Evolutionary conservation across 129 eudicot species (phyloP).

Genomic region (Sambucus nigra): DNA sequence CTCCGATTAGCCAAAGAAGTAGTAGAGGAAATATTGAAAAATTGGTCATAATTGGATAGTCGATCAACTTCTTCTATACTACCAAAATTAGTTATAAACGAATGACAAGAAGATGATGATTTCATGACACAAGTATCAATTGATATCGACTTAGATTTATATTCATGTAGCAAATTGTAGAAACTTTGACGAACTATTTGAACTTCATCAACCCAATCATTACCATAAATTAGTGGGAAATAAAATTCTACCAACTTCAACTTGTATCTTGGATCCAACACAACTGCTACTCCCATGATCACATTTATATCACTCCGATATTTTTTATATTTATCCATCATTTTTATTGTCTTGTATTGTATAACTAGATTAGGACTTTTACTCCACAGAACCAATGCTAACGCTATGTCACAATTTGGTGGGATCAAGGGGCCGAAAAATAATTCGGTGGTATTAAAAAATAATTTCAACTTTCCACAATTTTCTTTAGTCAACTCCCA

Average conservation of each 20-base stretch:
- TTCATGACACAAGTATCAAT: not conserved
- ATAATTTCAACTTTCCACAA: constrained; percentile 7
- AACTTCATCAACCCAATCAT: constrained; percentile 10
- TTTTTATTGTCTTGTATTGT: constrained; percentile 1
- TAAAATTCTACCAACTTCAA: too few relatives aligned
- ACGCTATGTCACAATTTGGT: constrained; percentile 14
- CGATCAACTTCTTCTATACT: constrained; percentile 6
- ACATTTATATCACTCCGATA: too few relatives aligned
- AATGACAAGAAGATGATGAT: not conserved
- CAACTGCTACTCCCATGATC: too few relatives aligned
- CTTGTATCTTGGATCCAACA: too few relatives aligned
- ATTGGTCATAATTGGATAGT: constrained; percentile 5
- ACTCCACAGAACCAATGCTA: constrained; percentile 14
- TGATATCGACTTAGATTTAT: not conserved
- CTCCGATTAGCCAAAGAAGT: constrained; percentile 1
- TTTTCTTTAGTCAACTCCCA: too few relatives aligned
- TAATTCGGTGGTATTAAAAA: constrained; percentile 4
- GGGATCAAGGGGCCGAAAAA: constrained; percentile 1
- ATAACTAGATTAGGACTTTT: not conserved
- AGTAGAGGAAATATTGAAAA: too few relatives aligned
- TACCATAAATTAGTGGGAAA: too few relatives aligned
- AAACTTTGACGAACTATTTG: not conserved
- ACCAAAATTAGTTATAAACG: not conserved
- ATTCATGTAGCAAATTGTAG: constrained; percentile 5
- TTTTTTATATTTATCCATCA: constrained; percentile 11